These are phyloP conservation scores for Lycium barbarum DNA, from an alignment of 257 asterid genomes.

Conservation along the genomic window DNA sequence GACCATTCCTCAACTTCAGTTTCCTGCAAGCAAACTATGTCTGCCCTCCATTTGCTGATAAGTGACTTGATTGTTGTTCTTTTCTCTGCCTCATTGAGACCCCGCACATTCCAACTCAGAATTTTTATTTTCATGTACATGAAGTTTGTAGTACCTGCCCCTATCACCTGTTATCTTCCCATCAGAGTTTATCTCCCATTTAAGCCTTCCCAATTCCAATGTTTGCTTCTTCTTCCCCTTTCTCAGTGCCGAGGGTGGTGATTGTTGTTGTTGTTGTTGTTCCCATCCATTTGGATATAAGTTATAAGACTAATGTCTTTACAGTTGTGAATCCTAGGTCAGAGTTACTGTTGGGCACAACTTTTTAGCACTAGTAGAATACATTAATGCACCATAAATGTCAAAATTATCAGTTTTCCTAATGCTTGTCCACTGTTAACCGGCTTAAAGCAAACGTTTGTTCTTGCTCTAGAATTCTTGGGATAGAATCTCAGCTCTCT, in stretches of 20 bases:
- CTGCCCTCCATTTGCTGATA: neutral
- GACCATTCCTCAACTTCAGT: neutral
- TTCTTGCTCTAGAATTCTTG: neutral
- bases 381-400: constrained; percentile 6
- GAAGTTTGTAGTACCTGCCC: no score
- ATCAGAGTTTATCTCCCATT: neutral
- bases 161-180: neutral
- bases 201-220: neutral
- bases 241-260: neutral
- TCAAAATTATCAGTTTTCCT: neutral
- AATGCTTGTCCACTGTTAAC: neutral
- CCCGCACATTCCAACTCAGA: neutral
- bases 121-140: no score
- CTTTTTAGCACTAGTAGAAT: neutral
- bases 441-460: neutral
- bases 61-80: neutral
- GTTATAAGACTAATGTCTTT: neutral
- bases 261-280: no score
- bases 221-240: neutral
- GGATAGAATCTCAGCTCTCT: constrained; percentile 13
- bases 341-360: neutral
- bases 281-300: no score
- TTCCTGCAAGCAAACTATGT: neutral
- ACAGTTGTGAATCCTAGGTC: neutral
- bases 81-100: neutral